phyloP scores from a whole-genome alignment of 768 basidiomycete species.

The Kwoniella sp. region DNA sequence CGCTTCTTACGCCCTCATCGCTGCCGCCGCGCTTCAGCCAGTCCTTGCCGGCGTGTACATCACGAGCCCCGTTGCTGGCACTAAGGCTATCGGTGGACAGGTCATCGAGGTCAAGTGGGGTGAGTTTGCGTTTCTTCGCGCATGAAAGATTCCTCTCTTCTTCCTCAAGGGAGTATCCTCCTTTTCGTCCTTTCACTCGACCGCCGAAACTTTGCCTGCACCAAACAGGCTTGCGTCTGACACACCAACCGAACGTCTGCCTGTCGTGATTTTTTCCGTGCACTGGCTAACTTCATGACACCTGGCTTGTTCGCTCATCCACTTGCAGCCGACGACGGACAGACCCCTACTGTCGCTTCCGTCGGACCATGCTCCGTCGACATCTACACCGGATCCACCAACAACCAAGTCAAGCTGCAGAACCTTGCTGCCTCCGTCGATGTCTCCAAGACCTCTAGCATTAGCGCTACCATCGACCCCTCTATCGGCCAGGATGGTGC shows the following conservation, averaged over 20 bases:
- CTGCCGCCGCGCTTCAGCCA: conserved; percentile 36
- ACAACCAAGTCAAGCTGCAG: conserved; percentile 52
- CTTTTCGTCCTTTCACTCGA: background rate
- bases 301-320: background rate
- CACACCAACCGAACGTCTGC: too few species aligned
- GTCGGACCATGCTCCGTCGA: conserved; percentile 52
- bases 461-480: conserved; percentile 49
- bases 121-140: conserved; percentile 25
- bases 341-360: conserved; percentile 42
- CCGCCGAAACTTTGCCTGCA: too few species aligned
- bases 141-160: background rate
- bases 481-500: conserved; percentile 48
- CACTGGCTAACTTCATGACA: background rate
- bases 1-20: conserved; percentile 31
- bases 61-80: conserved; percentile 46
- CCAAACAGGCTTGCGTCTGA: too few species aligned
- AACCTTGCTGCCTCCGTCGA: conserved; percentile 52
- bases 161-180: background rate
- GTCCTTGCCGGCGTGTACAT: conserved; percentile 53
- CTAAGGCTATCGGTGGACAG: conserved; percentile 44
- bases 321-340: conserved; percentile 48
- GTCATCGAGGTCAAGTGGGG: conserved; percentile 52
- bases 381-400: conserved; percentile 51
- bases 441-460: conserved; percentile 45
- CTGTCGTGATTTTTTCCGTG: too few species aligned